Evolutionary conservation across 768 basidiomycete genomes (phyloP).

Genomic region (Xerocomus spinulosus): DNA sequence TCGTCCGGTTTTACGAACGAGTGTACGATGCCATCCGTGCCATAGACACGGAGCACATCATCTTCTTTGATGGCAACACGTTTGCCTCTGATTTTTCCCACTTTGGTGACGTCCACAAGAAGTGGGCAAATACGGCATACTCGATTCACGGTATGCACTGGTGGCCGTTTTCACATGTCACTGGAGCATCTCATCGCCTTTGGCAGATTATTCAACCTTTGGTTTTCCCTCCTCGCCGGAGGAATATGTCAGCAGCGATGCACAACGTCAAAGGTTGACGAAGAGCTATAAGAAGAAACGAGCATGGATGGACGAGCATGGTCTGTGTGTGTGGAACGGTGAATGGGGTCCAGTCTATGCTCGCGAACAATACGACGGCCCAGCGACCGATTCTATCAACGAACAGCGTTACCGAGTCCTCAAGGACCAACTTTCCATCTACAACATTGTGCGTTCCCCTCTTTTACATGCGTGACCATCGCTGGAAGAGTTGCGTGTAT

Average conservation of each 20-base stretch:
- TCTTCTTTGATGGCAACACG: conserved; percentile 84
- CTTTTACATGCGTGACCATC: neutral
- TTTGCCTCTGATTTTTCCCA: conserved; percentile 76
- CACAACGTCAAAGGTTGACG: conserved; percentile 48
- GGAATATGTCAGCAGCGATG: conserved; percentile 47
- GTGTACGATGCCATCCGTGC: conserved; percentile 67
- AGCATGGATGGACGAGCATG: conserved; percentile 67
- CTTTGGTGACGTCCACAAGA: conserved; percentile 58
- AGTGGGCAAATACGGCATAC: conserved; percentile 70
- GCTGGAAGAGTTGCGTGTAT: too few species aligned
- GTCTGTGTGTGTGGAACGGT: conserved; percentile 72
- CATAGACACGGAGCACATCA: conserved; percentile 62
- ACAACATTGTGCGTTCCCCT: conserved; percentile 44
- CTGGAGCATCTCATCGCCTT: neutral
- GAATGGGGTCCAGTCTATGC: conserved; percentile 86
- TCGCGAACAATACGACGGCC: conserved; percentile 53
- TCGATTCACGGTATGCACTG: conserved; percentile 58
- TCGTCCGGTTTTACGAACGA: conserved; percentile 64
- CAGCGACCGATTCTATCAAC: conserved; percentile 62
- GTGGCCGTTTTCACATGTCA: neutral
- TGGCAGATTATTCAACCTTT: conserved; percentile 37
- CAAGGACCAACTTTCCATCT: conserved; percentile 69
- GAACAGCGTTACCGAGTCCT: conserved; percentile 58
- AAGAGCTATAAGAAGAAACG: conserved; percentile 69
- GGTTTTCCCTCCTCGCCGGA: conserved; percentile 65